These are phyloP conservation scores for Debaryomyces maramus DNA, from an alignment of 805 yeast genomes.

Conservation along the genomic window DNA sequence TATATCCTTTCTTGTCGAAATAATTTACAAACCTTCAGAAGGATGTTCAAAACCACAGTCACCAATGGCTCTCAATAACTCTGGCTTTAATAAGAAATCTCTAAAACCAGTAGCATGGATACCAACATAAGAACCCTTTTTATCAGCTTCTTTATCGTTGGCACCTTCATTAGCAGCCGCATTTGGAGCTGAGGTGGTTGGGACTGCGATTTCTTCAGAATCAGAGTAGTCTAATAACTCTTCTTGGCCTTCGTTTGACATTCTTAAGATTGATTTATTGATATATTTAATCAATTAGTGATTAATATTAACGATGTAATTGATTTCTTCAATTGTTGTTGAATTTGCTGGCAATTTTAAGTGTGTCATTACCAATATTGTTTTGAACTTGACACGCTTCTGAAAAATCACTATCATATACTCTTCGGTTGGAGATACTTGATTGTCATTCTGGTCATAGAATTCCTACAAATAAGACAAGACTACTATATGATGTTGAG, in stretches of 20 bases:
- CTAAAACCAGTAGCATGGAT: constrained; percentile 98
- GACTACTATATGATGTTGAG: neutral
- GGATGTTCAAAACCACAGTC: constrained; percentile 99
- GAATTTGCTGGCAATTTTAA: neutral
- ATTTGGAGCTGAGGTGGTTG: constrained; percentile 49
- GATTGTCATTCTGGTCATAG: too few species aligned
- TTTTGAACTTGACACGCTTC: neutral
- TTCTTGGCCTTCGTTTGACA: constrained; percentile 99
- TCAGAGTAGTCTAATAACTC: constrained; percentile 98
- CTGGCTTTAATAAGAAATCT: constrained; percentile 95
- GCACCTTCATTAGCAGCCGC: constrained; percentile 41
- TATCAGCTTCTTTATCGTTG: constrained; percentile 63
- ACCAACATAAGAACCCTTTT: constrained; percentile 97
- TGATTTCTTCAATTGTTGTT: neutral
- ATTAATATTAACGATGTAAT: too few species aligned
- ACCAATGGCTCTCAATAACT: constrained; percentile 93
- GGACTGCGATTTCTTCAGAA: constrained; percentile 88
- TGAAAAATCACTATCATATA: neutral
- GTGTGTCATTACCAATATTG: neutral
- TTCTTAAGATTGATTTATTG: constrained; percentile 21
- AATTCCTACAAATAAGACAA: too few species aligned
- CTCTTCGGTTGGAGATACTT: too few species aligned
- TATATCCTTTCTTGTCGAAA: constrained; percentile 4
- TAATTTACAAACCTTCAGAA: constrained; percentile 81
- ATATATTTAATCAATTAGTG: constrained; percentile 3